phyloP scores from a whole-genome alignment of 169 alveolate species.

The Eimeria tenella region DNA sequence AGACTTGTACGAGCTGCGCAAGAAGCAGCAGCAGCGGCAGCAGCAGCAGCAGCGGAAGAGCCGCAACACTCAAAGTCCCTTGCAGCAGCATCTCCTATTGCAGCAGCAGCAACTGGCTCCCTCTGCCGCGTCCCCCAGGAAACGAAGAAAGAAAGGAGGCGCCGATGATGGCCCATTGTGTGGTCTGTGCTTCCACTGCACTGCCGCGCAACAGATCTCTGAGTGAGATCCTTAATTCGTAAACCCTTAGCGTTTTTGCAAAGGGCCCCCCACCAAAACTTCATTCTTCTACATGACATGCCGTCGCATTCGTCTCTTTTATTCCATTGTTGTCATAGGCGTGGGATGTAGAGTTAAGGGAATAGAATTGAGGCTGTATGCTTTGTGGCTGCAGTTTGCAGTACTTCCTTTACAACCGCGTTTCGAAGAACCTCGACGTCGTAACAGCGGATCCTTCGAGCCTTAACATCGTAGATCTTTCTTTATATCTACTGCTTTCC shows the following conservation, averaged over 20 bases:
- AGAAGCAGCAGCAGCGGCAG: conserved; percentile 56
- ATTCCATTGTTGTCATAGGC: no score
- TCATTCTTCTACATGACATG: not conserved
- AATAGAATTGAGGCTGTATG: not conserved
- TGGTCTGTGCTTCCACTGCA: conserved; percentile 33
- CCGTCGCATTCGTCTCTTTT: not conserved
- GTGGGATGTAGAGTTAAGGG: conserved; percentile 1
- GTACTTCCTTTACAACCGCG: conserved; percentile 53
- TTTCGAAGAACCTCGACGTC: conserved; percentile 69
- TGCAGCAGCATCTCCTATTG: conserved; percentile 30
- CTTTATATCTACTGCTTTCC: not conserved
- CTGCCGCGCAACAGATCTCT: conserved; percentile 30
- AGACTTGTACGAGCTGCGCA: conserved; percentile 23
- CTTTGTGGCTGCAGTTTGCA: conserved; percentile 48
- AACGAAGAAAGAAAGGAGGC: conserved; percentile 44
- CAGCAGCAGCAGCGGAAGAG: not conserved
- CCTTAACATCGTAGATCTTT: not conserved
- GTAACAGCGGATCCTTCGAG: conserved; percentile 35
- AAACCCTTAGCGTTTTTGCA: not conserved
- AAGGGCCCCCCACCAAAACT: no score
- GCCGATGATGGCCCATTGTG: not conserved
- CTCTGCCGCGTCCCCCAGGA: conserved; percentile 8
- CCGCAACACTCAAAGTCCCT: not conserved
- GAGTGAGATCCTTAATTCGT: not conserved
- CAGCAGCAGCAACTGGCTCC: conserved; percentile 42